A percentile compares a stretch with the other conserved stretches of the same genome.
These are phyloP conservation scores for Paraphysoderma sedebokerense DNA, from an alignment of 371 early-diverging fungal genomes.

Conservation along the genomic window DNA sequence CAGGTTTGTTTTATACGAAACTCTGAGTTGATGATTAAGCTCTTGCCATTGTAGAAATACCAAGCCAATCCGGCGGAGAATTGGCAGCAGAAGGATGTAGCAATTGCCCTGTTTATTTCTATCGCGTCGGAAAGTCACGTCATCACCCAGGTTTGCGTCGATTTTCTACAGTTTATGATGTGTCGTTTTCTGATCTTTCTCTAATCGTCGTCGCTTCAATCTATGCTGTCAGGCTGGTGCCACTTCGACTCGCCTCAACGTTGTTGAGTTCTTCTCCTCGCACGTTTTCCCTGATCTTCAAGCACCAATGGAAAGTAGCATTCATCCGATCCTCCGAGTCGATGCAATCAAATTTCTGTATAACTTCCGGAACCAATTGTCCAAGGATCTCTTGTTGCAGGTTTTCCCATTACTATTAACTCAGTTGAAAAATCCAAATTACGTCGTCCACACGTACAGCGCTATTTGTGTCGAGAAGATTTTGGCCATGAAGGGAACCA, in stretches of 20 bases:
- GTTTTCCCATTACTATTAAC: constrained; percentile 57
- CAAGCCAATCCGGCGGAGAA: constrained; percentile 41
- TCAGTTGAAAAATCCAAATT: constrained; percentile 58
- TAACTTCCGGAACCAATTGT: constrained; percentile 81
- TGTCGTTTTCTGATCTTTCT: background rate
- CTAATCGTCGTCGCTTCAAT: no score
- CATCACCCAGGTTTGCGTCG: constrained; percentile 24
- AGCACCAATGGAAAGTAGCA: constrained; percentile 42
- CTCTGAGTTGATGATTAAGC: background rate
- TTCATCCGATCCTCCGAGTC: constrained; percentile 76
- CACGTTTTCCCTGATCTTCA: constrained; percentile 70
- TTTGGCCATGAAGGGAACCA: constrained; percentile 49
- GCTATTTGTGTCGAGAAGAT: constrained; percentile 82
- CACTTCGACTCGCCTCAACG: constrained; percentile 60
- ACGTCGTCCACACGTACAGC: constrained; percentile 82
- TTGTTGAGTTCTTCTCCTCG: constrained; percentile 60
- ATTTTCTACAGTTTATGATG: background rate
- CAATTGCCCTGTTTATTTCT: constrained; percentile 75
- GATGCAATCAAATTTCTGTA: constrained; percentile 83
- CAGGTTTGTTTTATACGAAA: background rate
- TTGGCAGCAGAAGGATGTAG: constrained; percentile 93
- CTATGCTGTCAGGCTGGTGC: constrained; percentile 72
- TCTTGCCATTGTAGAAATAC: constrained; percentile 29
- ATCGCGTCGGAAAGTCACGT: constrained; percentile 47
- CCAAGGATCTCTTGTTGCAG: constrained; percentile 48